phyloP scores from a whole-genome alignment of 2,329 filamentous ascomycete species.

The Sporothrix inflata region DNA sequence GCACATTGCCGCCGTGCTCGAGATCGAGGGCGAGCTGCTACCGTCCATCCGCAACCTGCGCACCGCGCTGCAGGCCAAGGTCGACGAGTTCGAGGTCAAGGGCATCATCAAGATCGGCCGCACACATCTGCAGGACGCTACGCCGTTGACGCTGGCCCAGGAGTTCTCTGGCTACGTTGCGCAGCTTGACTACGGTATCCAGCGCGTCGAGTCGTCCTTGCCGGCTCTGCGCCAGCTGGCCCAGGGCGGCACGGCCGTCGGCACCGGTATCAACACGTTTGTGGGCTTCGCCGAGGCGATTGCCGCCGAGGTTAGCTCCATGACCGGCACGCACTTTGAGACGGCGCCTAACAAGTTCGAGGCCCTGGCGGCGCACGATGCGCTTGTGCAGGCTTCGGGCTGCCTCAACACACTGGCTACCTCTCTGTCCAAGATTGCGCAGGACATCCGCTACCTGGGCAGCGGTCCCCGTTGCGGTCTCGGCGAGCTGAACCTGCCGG shows the following conservation, averaged over 20 bases:
- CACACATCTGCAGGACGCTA: conserved; percentile 96
- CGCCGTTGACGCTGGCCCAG: conserved; percentile 90
- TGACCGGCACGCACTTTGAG: conserved; percentile 91
- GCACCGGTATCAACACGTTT: conserved; percentile 97
- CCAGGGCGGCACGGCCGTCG: conserved; percentile 95
- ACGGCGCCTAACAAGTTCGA: conserved; percentile 99
- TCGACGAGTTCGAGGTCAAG: conserved; percentile 78
- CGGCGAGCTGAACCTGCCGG: conserved; percentile 87
- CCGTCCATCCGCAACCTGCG: conserved; percentile 82
- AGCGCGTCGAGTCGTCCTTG: conserved; percentile 79
- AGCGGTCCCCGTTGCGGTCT: conserved; percentile 95
- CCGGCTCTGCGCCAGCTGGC: conserved; percentile 85
- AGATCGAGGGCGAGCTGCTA: conserved; percentile 83
- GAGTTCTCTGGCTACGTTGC: conserved; percentile 98
- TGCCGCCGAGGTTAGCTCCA: conserved; percentile 84
- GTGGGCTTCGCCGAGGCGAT: conserved; percentile 93
- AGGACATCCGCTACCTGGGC: conserved; percentile 96
- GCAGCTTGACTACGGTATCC: conserved; percentile 88
- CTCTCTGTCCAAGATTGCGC: conserved; percentile 96
- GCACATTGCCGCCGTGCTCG: conserved; percentile 97
- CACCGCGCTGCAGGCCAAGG: conserved; percentile 83
- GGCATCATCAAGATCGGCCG: conserved; percentile 99
- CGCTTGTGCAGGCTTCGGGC: conserved; percentile 91
- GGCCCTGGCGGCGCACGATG: conserved; percentile 92
- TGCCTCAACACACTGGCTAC: conserved; percentile 89